Conservation (phyloP, 1,139 yeast species). For the Saccharomyces hybrid region DNA sequence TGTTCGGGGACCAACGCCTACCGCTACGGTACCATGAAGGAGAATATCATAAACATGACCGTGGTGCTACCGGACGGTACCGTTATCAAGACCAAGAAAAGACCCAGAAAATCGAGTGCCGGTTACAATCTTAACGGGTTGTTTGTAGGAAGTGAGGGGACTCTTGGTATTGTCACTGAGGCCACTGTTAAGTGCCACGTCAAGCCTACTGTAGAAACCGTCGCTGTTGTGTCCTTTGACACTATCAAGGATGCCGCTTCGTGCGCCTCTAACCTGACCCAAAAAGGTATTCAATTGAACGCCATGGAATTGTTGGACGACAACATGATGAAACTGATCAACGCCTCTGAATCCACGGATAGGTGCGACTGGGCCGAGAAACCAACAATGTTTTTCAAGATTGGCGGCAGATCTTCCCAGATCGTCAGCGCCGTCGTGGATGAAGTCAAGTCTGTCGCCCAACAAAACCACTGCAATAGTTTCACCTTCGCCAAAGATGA, state of each 20-base stretch:
- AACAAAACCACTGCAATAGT: not conserved
- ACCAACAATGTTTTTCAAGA: conserved; percentile 72
- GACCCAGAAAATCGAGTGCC: conserved; percentile 73
- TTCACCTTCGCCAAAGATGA: conserved; percentile 43
- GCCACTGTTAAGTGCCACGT: conserved; percentile 64
- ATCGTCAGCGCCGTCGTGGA: conserved; percentile 49
- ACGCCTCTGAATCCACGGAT: conserved; percentile 52
- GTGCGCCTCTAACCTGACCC: conserved; percentile 55
- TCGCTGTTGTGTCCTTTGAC: conserved; percentile 61
- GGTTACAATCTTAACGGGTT: conserved; percentile 72
- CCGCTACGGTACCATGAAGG: conserved; percentile 50
- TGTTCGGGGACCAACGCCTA: conserved; percentile 76
- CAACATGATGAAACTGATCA: conserved; percentile 62
- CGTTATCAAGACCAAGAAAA: conserved; percentile 57
- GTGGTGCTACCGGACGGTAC: conserved; percentile 79
- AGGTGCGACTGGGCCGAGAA: conserved; percentile 63
- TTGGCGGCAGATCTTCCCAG: conserved; percentile 55
- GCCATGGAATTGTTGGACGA: conserved; percentile 64
- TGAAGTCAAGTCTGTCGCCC: conserved; percentile 48
- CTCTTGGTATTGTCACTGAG: conserved; percentile 68
- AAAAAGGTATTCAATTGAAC: conserved; percentile 55
- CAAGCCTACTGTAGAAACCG: conserved; percentile 53
- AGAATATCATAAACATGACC: conserved; percentile 59
- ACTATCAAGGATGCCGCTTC: conserved; percentile 56
- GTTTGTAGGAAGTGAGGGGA: conserved; percentile 71